Conservation (phyloP, 768 basidiomycete species). For the Hericium rajendrae region DNA sequence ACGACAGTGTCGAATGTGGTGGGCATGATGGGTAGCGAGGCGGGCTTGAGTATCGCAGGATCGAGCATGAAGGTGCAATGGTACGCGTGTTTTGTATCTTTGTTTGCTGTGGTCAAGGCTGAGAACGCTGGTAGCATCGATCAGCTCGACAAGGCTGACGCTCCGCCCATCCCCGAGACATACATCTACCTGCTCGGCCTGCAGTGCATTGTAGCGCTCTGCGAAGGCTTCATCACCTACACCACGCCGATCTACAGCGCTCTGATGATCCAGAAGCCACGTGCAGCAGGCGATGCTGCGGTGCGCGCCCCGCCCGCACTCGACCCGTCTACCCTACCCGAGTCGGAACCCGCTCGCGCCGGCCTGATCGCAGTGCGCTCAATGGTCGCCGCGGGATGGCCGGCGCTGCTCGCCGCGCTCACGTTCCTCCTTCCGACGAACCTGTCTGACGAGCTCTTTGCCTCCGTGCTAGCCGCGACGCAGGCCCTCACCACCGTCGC, state of each 20-base stretch:
- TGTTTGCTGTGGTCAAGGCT: background rate
- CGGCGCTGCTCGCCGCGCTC: conserved; percentile 80
- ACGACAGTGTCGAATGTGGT: conserved; percentile 79
- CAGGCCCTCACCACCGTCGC: conserved; percentile 82
- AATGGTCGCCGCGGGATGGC: conserved; percentile 88
- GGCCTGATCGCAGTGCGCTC: conserved; percentile 58
- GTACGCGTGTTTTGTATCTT: conserved; percentile 31
- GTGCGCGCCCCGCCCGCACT: conserved; percentile 68
- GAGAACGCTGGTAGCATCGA: conserved; percentile 58
- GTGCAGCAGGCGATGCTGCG: conserved; percentile 50
- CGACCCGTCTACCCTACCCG: conserved; percentile 46
- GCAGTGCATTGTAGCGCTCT: conserved; percentile 79
- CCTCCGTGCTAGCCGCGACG: conserved; percentile 72
- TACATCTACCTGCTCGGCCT: conserved; percentile 90
- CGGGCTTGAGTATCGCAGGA: conserved; percentile 60
- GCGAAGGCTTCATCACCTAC: conserved; percentile 74
- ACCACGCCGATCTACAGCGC: conserved; percentile 68
- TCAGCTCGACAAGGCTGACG: conserved; percentile 94
- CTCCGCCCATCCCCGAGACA: conserved; percentile 86
- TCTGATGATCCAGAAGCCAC: conserved; percentile 54
- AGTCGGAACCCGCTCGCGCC: conserved; percentile 41
- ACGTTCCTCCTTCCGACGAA: conserved; percentile 87
- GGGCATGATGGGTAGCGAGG: conserved; percentile 70
- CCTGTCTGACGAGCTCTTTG: conserved; percentile 86
- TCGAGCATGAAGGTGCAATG: conserved; percentile 88